phyloP scores from a whole-genome alignment of 495 filamentous ascomycete species.

The Neurospora africana region DNA sequence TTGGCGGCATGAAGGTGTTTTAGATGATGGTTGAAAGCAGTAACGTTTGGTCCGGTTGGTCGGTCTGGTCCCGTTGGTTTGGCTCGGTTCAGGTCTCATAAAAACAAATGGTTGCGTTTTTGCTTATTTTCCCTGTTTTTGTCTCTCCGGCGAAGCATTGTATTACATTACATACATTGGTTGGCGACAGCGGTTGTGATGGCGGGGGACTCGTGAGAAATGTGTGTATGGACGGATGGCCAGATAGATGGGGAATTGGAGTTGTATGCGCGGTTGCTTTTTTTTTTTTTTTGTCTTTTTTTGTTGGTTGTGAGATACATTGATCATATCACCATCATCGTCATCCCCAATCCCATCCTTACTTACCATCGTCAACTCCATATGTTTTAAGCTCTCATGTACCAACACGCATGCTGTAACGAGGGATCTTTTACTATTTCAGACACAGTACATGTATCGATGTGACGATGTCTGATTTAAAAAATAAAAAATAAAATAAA shows the following conservation, averaged over 20 bases:
- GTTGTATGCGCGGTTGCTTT: not conserved
- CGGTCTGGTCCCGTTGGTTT: not conserved
- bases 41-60: not conserved
- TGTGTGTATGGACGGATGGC: not conserved
- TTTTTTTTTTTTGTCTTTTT: not conserved
- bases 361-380: too few relatives aligned
- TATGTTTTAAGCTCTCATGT: not conserved
- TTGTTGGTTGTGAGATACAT: too few relatives aligned
- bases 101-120: not conserved
- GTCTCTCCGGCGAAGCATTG: not conserved
- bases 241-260: not conserved
- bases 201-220: not conserved
- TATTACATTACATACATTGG: not conserved
- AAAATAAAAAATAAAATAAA: too few relatives aligned
- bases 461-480: too few relatives aligned
- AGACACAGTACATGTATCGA: too few relatives aligned
- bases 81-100: not conserved
- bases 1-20: not conserved
- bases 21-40: not conserved
- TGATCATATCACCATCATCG: not conserved
- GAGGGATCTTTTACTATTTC: not conserved
- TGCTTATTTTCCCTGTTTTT: not conserved
- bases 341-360: not conserved
- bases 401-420: not conserved
- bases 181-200: conserved; percentile 4